A percentile compares a stretch with the other conserved stretches of the same genome.
Conservation (phyloP, 192 early-diverging fungal species). For the Podila epicladia region DNA sequence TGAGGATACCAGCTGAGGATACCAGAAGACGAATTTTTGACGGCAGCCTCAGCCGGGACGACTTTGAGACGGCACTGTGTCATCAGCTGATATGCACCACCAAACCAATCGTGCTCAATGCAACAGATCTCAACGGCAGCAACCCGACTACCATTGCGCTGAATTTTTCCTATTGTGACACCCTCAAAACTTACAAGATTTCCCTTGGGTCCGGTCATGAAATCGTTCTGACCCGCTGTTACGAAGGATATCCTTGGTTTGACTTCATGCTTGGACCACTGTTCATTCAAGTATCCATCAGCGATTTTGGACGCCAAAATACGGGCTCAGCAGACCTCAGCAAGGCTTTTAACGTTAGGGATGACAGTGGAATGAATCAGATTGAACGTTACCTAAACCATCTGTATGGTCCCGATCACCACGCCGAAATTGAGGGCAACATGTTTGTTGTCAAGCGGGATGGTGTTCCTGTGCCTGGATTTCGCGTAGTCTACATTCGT, state of each 20-base stretch:
- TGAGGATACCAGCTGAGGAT: constrained; percentile 8
- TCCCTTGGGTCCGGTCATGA: constrained; percentile 32
- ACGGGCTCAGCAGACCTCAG: constrained; percentile 16
- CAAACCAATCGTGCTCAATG: constrained; percentile 17
- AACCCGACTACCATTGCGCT: constrained; percentile 7
- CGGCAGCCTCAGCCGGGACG: constrained; percentile 13
- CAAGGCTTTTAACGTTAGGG: too few relatives aligned
- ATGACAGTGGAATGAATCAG: too few relatives aligned
- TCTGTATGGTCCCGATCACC: constrained; percentile 19
- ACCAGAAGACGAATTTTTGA: background rate
- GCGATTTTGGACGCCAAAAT: constrained; percentile 38
- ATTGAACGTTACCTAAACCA: constrained; percentile 33
- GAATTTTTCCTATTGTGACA: constrained; percentile 7
- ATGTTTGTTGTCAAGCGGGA: constrained; percentile 20
- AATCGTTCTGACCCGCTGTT: constrained; percentile 25
- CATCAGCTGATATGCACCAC: constrained; percentile 20
- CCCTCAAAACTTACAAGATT: constrained; percentile 1
- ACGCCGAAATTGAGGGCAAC: constrained; percentile 10
- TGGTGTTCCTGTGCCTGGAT: background rate
- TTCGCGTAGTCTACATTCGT: constrained; percentile 47
- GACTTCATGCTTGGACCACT: constrained; percentile 41
- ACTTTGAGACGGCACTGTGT: constrained; percentile 33
- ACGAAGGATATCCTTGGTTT: constrained; percentile 42
- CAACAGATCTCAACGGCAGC: constrained; percentile 26
- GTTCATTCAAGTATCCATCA: constrained; percentile 42